These are phyloP conservation scores for Colletotrichum caudatum DNA, from an alignment of 2,329 filamentous ascomycete genomes.

Conservation along the genomic window DNA sequence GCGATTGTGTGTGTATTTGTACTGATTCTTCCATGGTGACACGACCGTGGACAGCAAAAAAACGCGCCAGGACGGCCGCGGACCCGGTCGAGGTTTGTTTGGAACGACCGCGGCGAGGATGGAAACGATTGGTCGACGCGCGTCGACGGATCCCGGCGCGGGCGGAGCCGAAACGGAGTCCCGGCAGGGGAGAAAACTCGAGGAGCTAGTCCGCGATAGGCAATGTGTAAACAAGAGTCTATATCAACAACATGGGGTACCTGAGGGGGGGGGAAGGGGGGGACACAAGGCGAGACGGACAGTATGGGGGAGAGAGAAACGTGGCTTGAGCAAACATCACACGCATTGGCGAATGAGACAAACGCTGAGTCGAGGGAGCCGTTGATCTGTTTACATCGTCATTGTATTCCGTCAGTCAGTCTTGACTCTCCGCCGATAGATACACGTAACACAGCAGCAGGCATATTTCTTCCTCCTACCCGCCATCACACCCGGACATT, in stretches of 20 bases:
- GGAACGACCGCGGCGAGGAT: conserved; percentile 20
- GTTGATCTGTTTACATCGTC: background rate
- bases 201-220: conserved; percentile 52
- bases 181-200: background rate
- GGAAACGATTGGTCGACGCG: conserved; percentile 31
- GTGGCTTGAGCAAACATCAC: conserved; percentile 14
- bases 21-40: too few relatives aligned
- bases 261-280: too few relatives aligned
- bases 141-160: conserved; percentile 16
- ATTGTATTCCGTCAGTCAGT: background rate
- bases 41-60: background rate
- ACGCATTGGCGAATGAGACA: background rate
- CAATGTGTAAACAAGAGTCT: conserved; percentile 60
- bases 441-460: background rate
- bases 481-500: background rate
- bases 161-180: conserved; percentile 22
- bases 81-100: conserved; percentile 21
- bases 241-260: conserved; percentile 38
- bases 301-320: background rate
- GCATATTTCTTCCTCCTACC: background rate
- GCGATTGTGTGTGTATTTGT: background rate
- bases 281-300: background rate
- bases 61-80: conserved; percentile 1
- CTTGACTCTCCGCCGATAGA: background rate
- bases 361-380: background rate